Base-by-base conservation (phyloP, 2,329 filamentous ascomycete species). In the Trichophyton verrucosum region DNA sequence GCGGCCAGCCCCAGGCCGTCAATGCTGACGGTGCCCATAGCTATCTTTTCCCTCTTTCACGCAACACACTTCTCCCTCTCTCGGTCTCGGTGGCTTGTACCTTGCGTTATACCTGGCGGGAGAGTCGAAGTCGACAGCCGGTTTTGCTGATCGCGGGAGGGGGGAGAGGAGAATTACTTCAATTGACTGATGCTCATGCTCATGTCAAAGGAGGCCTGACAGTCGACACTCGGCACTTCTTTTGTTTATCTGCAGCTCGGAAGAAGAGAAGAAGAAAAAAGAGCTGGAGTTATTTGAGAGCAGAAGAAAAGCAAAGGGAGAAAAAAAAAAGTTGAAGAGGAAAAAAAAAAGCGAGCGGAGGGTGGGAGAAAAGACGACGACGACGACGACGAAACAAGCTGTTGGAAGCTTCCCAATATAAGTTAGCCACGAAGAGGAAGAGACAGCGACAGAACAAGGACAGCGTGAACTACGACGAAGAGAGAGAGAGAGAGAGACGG, bases 1-100 rank as follows among this genome's bases (percentile, higher is more conserved):
- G 62, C 55, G n/a, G 33, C 57, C 15, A 62, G 56, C 59, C 44
- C 47, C 30, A 57, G 51, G 61, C 64, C 63, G 38, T 59, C 60
- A 13, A 42, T 46, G 42, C 40, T 49, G 40, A 38, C 46, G 22
- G 62, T 60, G 53, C 61, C 62, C 62, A 63, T 63, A 49, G 24
- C 57, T 38, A 13, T 38, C 33, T 38, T 38, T 13, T 38, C 2
- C 33, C 33, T 11, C 33, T 38, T 38, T 38, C 33, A 38, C 33
- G 11, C 33, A 13, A 13, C 33, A 13, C 33, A 36, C 33, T 9
- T 36, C 33, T 36, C 8, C 33, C 33, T 36, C 11, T 38, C 33
- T 13, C 9, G 8, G 33, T 3, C 33, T 38, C 33, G 11, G 33
- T 38, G 8, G 33, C 13, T 38, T 9, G 8, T 11, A 38, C 33